Conservation (phyloP, 2,329 filamentous ascomycete species). For the Botrytis galanthina region DNA sequence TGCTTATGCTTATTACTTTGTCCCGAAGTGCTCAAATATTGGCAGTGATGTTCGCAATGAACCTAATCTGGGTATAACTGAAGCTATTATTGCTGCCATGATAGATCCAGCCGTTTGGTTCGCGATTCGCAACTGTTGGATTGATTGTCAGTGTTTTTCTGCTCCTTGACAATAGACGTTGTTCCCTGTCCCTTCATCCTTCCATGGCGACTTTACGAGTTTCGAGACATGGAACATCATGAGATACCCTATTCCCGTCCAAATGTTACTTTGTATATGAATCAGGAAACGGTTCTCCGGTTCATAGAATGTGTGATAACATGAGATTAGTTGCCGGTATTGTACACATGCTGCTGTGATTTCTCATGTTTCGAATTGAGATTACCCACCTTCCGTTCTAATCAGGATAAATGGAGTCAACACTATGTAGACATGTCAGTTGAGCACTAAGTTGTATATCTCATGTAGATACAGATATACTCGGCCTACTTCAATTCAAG, state of each 20-base stretch:
- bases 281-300: background rate
- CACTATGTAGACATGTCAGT: background rate
- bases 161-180: background rate
- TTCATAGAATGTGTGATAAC: background rate
- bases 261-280: background rate
- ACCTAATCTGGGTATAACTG: background rate
- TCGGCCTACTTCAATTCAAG: constrained; percentile 3
- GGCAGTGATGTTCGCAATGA: background rate
- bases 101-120: constrained; percentile 1
- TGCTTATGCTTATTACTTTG: background rate
- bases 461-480: background rate
- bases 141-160: background rate
- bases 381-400: background rate
- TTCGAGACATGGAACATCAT: background rate
- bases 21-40: background rate
- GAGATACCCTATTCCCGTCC: background rate
- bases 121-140: background rate
- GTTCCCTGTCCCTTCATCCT: background rate
- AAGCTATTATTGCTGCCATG: background rate
- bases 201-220: background rate
- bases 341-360: background rate
- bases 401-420: background rate
- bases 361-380: constrained; percentile 10
- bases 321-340: background rate
- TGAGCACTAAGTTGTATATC: background rate